These are phyloP conservation scores for Isoetes taiwanensis DNA, from an alignment of 75 land plant genomes.

Conservation along the genomic window DNA sequence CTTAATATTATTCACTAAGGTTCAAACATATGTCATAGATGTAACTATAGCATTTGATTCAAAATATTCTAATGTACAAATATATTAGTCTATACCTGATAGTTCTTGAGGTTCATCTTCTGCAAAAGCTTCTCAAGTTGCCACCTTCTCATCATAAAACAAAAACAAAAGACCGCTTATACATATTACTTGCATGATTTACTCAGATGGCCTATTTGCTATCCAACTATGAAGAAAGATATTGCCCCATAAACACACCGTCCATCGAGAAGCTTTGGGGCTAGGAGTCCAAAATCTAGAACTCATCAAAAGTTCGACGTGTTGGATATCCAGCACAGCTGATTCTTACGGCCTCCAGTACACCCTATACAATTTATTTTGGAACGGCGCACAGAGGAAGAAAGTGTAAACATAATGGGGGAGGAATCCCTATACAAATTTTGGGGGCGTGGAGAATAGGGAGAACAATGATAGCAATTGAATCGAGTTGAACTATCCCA, in stretches of 20 bases:
- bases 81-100: conserved; percentile 33
- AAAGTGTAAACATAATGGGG: no score
- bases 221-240: background rate
- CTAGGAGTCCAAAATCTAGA: conserved; percentile 71
- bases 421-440: no score
- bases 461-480: no score
- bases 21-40: background rate
- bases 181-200: background rate
- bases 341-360: conserved; percentile 77
- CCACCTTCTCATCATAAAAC: conserved; percentile 48
- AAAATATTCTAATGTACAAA: background rate
- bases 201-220: background rate
- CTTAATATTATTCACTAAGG: background rate
- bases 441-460: no score
- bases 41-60: background rate
- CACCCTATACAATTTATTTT: conserved; percentile 59
- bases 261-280: conserved; percentile 61
- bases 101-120: conserved; percentile 42
- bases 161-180: background rate
- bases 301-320: conserved; percentile 58
- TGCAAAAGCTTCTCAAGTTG: conserved; percentile 51
- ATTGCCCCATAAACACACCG: conserved; percentile 33
- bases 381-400: no score
- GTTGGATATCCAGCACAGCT: conserved; percentile 91
- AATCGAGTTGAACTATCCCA: no score